Percentiles rank a stretch among this genome's conserved stretches.
Evolutionary conservation across 2,329 filamentous ascomycete genomes (phyloP).

Genomic region (Xylaria sp.): DNA sequence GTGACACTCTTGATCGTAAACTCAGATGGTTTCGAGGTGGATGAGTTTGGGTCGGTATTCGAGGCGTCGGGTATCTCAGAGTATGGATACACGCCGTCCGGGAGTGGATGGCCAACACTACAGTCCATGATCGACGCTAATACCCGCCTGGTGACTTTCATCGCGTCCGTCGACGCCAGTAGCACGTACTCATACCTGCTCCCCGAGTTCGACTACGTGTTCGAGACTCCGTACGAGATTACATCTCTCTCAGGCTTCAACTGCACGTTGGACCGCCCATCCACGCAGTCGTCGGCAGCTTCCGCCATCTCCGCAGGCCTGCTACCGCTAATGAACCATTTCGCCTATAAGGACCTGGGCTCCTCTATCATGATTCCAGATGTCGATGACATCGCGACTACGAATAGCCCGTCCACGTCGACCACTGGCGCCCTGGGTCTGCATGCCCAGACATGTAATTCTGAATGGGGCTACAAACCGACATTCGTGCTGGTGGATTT

Average conservation of each 20-base stretch:
- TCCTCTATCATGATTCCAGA: conserved; percentile 66
- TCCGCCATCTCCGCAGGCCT: conserved; percentile 62
- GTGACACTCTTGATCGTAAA: conserved; percentile 75
- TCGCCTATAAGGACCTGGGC: conserved; percentile 66
- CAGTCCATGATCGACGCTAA: conserved; percentile 66
- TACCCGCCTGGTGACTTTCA: conserved; percentile 72
- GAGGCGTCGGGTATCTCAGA: conserved; percentile 59
- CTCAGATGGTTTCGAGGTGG: conserved; percentile 59
- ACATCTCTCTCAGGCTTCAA: conserved; percentile 68
- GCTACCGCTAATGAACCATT: conserved; percentile 81
- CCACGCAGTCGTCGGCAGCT: conserved; percentile 52
- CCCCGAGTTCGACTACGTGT: conserved; percentile 68
- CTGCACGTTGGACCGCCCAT: conserved; percentile 72
- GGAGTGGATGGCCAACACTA: conserved; percentile 70
- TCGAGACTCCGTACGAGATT: conserved; percentile 75
- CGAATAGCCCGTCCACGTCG: conserved; percentile 66
- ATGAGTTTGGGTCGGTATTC: conserved; percentile 62
- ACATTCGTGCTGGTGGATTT: conserved; percentile 81
- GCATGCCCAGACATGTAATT: conserved; percentile 59
- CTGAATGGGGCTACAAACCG: conserved; percentile 67
- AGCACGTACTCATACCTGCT: conserved; percentile 63
- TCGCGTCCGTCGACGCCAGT: conserved; percentile 60
- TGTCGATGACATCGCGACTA: conserved; percentile 62
- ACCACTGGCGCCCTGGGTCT: conserved; percentile 58
- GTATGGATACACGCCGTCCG: conserved; percentile 61